A percentile compares a stretch with the other conserved stretches of the same genome.
These are phyloP conservation scores for Cantharellus anzutake DNA, from an alignment of 768 basidiomycete genomes.

Conservation along the genomic window DNA sequence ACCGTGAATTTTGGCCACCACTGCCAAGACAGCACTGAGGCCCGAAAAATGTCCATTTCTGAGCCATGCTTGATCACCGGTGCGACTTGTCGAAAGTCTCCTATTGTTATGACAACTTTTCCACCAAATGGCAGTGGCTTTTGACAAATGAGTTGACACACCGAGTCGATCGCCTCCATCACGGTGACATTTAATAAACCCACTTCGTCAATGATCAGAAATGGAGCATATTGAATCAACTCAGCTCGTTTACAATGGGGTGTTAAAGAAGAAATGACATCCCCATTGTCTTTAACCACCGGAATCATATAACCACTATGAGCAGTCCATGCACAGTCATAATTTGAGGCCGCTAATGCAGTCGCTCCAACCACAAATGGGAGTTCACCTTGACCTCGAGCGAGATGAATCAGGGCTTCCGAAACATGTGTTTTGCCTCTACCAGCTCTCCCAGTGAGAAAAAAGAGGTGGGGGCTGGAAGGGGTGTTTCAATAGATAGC, in stretches of 20 bases:
- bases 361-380: background rate
- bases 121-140: no score
- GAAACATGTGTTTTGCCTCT: conserved; percentile 24
- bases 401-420: conserved; percentile 12
- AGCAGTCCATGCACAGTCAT: background rate
- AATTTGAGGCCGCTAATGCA: conserved; percentile 12
- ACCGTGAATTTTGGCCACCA: background rate
- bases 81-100: no score
- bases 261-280: conserved; percentile 15
- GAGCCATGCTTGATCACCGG: no score
- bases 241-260: conserved; percentile 15
- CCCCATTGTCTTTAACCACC: background rate
- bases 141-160: no score
- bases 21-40: no score
- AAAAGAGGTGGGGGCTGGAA: conserved; percentile 11
- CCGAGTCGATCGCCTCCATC: conserved; percentile 19
- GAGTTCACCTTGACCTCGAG: background rate
- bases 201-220: conserved; percentile 26
- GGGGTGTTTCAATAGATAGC: background rate
- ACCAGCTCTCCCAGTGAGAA: conserved; percentile 25
- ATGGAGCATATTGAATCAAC: conserved; percentile 16
- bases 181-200: conserved; percentile 24
- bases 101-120: no score
- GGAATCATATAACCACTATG: background rate
- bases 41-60: no score